Evolutionary conservation across 2,329 filamentous ascomycete species (phyloP), one percentile per base, ranked within the genome.

Genomic region (Hymenoscyphus repandus): DNA sequence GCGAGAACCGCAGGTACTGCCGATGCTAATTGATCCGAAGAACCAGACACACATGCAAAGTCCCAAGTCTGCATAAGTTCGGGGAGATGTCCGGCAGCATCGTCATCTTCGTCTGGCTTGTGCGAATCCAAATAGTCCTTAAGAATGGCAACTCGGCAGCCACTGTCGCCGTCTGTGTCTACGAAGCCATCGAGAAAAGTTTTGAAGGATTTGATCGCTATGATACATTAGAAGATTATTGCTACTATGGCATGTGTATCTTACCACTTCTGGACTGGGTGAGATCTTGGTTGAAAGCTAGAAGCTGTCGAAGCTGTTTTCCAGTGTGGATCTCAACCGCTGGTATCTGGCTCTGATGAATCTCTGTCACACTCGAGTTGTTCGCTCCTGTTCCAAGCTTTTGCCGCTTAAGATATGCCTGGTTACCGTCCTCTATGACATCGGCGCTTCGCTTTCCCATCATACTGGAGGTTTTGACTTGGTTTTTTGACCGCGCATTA

Each of bases 21-120:
- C 1, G 90, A 92, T 65, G 93, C 78, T 52, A 96, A 74, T 49
- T 83, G 80, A 52, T 96, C 90, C 59, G 91, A 86, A 7, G 22
- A 27, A 64, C 88, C 89, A 58, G 82, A 82, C 66, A 88, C 84
- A 30, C 83, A 82, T 3, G 88, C 90, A 71, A 88, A 90, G 43
- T 82, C 83, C 92, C 92, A 97, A 52, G 84, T 90, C 61, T 95
- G 87, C 70, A 95, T 87, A 36, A 97, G 72, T 61, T 96, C 89
- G 2, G 78, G 72, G 30, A 97, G 78, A 59, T 85, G 89, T 20
- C 84, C 74, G 6, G 79, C 73, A 47, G 80, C 75, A 47, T 80
- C 77, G 34, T 82, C 80, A 37, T 71, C 75, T 50, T 66, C 64
- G 47, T 73, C 69, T 58, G 69, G 67, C 58, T 74, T 76, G 49